A percentile compares a stretch with the other conserved stretches of the same genome.
Evolutionary conservation across 2,329 filamentous ascomycete species (phyloP).

Genomic region (Diaporthe sp.): DNA sequence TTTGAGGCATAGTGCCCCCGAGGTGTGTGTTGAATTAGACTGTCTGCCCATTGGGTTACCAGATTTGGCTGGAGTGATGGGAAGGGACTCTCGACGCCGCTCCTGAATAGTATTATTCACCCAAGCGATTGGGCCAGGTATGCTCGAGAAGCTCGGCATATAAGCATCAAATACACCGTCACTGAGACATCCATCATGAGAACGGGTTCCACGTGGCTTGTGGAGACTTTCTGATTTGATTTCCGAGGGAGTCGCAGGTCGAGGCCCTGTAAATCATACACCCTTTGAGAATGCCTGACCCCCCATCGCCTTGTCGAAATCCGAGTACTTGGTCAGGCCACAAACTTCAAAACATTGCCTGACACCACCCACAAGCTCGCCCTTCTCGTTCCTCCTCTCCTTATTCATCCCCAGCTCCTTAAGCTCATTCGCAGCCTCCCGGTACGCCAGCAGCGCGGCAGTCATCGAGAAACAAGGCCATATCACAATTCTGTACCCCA

Average conservation of each 20-base stretch:
- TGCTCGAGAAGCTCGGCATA: conserved; percentile 1
- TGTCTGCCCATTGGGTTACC: conserved; percentile 18
- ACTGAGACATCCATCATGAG: background rate
- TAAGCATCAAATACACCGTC: conserved; percentile 2
- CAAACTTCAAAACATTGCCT: conserved; percentile 45
- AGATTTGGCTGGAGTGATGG: background rate
- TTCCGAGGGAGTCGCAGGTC: background rate
- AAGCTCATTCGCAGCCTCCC: conserved; percentile 45
- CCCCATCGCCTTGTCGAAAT: conserved; percentile 44
- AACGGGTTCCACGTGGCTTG: no score
- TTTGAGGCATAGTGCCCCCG: background rate
- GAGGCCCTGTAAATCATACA: conserved; percentile 31
- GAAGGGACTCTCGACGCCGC: background rate
- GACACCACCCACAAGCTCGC: conserved; percentile 41
- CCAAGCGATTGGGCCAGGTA: conserved; percentile 4
- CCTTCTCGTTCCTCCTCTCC: conserved; percentile 41
- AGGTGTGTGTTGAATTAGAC: conserved; percentile 28
- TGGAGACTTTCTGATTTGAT: background rate
- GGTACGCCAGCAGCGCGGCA: conserved; percentile 44
- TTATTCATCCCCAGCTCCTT: conserved; percentile 44
- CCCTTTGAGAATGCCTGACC: conserved; percentile 43
- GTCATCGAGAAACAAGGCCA: conserved; percentile 46
- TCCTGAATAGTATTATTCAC: background rate
- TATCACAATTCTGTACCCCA: conserved; percentile 47
- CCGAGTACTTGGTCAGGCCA: conserved; percentile 42